Base-by-base conservation (phyloP, 2,329 filamentous ascomycete genomes). In the Beauveria rudraprayagi region DNA sequence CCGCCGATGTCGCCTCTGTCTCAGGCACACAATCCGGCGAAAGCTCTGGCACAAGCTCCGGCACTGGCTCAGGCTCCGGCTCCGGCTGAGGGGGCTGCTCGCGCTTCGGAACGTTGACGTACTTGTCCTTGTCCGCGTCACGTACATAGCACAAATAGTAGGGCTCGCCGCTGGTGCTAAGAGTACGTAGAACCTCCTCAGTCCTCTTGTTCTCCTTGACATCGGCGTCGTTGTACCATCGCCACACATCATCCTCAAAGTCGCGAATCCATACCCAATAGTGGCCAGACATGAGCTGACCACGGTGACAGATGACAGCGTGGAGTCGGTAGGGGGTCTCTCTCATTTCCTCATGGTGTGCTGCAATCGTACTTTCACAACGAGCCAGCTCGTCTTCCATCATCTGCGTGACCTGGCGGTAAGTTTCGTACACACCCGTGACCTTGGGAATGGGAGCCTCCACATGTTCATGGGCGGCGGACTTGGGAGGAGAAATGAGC, bases 191-290 rank as follows among this genome's bases (percentile, higher is more conserved):
- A 46, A 96, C 90, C 55, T 88, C 83, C 17, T 80, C 78, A 8
- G 83, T 79, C 67, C 90, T 82, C 28, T 85, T 82, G 62, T 82
- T 78, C 65, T 90, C 85, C 3, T 84, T 87, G 26, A 99, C 92
- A 17, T 81, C 82, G 59, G 88, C 88, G 69, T 99, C 94, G 71
- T 99, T 99, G 79, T 97, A 99, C 69, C 90, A 91, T 61, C 92
- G 87, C 92, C 94, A 99, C 22, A 92, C 78, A 47, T 84, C 83
- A 52, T 85, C 83, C 65, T 87, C 83, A 72, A 96, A 96, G 75
- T 97, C 94, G 69, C 87, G 90, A 65, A 99, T 95, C 82, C 92
- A 97, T 50, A 97, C 91, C 88, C 91, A 97, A 76, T 97, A 99
- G 73, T 99, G 94, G 0, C 94, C 94, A 51, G 87, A 87, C 50